These are phyloP conservation scores for Leccinum boreale DNA, from an alignment of 768 basidiomycete species.

Conservation along the genomic window DNA sequence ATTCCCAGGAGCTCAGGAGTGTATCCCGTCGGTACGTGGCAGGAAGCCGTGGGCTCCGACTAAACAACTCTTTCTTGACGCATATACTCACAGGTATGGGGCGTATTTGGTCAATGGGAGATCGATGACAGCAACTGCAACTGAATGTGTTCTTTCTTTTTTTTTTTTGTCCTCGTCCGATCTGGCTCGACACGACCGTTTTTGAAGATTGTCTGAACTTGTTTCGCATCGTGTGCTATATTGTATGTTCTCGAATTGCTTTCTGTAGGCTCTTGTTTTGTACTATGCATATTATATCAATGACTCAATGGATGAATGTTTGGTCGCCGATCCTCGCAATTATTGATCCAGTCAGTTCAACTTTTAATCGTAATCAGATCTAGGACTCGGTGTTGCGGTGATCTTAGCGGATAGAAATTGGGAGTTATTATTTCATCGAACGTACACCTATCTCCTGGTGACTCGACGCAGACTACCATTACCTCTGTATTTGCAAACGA, in stretches of 20 bases:
- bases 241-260: not conserved
- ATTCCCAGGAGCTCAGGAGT: constrained; percentile 22
- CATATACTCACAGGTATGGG: not conserved
- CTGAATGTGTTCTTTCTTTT: not conserved
- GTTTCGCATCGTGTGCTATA: not conserved
- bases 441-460: not conserved
- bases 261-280: not conserved
- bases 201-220: not conserved
- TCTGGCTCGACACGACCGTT: not conserved
- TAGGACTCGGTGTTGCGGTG: too few relatives aligned
- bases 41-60: not conserved
- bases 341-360: too few relatives aligned
- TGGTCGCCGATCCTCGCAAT: too few relatives aligned
- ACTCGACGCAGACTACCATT: not conserved
- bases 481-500: not conserved
- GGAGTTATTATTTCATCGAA: not conserved
- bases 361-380: too few relatives aligned
- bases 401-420: not conserved
- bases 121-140: not conserved
- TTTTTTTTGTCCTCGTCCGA: not conserved
- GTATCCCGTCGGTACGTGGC: constrained; percentile 16
- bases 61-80: not conserved
- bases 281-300: not conserved
- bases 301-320: too few relatives aligned
- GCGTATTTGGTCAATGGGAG: not conserved